Percentiles rank a stretch among this genome's conserved stretches.
Conservation (phyloP, 1,284 basidiomycete species). For the Fomitopsis betulina region DNA sequence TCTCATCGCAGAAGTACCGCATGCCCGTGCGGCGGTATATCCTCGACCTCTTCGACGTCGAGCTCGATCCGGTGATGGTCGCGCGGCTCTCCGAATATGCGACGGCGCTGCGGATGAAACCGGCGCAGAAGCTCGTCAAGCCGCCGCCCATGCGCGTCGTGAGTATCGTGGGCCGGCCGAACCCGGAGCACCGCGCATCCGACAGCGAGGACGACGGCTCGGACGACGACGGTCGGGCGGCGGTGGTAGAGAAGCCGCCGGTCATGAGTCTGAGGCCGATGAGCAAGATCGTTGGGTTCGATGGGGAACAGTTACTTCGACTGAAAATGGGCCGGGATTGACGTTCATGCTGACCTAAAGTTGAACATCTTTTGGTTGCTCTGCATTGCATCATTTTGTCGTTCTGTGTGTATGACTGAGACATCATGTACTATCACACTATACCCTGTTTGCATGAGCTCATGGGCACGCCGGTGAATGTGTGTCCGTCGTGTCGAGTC, state of each 20-base stretch:
- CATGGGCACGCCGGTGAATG: neutral
- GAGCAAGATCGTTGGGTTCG: slow-evolving; percentile 59
- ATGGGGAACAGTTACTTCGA: slow-evolving; percentile 12
- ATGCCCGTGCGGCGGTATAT: slow-evolving; percentile 89
- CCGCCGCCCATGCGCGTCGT: slow-evolving; percentile 32
- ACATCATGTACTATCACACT: neutral
- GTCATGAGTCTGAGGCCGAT: slow-evolving; percentile 56
- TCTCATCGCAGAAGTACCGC: slow-evolving; percentile 86
- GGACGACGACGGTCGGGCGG: slow-evolving; percentile 40
- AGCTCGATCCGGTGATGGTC: slow-evolving; percentile 60
- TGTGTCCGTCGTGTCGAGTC: neutral
- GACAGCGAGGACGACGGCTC: slow-evolving; percentile 60
- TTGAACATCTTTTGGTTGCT: neutral
- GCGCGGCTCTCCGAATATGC: slow-evolving; percentile 47
- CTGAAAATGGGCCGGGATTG: neutral
- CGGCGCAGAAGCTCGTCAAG: neutral
- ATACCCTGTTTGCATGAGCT: neutral
- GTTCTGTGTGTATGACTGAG: neutral
- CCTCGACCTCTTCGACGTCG: slow-evolving; percentile 87
- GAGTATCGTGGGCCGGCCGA: slow-evolving; percentile 54
- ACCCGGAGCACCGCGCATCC: slow-evolving; percentile 39
- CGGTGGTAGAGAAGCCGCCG: slow-evolving; percentile 40
- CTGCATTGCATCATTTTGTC: neutral
- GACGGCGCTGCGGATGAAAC: slow-evolving; percentile 12
- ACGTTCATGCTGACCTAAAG: neutral